phyloP scores from a whole-genome alignment of 805 yeast species.

The Metschnikowia borealis region DNA sequence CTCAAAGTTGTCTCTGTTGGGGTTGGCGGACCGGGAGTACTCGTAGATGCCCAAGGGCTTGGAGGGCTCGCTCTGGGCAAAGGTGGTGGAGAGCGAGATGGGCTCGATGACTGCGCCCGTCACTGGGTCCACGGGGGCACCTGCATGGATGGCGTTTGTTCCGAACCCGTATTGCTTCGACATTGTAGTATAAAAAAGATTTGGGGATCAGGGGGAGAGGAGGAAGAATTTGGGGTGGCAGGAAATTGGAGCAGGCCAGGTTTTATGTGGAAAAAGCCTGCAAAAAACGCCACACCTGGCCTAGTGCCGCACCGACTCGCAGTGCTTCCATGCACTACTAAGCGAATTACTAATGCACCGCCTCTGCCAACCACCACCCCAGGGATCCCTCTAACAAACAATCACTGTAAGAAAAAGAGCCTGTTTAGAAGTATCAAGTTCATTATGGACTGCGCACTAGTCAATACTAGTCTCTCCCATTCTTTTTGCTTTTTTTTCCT shows the following conservation, averaged over 20 bases:
- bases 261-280: neutral
- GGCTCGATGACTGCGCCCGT: slow-evolving; percentile 90
- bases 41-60: slow-evolving; percentile 76
- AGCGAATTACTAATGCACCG: slow-evolving; percentile 2
- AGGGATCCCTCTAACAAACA: too few relatives aligned
- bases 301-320: slow-evolving; percentile 1
- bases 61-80: slow-evolving; percentile 75
- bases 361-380: neutral
- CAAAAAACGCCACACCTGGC: slow-evolving; percentile 2
- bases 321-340: neutral
- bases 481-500: too few relatives aligned
- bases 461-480: too few relatives aligned
- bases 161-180: slow-evolving; percentile 48
- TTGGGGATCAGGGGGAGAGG: neutral
- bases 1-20: slow-evolving; percentile 81
- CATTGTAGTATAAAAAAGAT: neutral
- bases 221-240: neutral
- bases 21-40: slow-evolving; percentile 81
- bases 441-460: too few relatives aligned
- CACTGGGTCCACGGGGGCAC: slow-evolving; percentile 61
- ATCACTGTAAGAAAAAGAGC: too few relatives aligned
- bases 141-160: slow-evolving; percentile 82
- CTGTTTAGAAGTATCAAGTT: too few relatives aligned
- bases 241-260: neutral
- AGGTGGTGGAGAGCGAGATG: slow-evolving; percentile 78